Conservation (phyloP, 164 flowering plant genomes). For the Umbellularia californica region DNA sequence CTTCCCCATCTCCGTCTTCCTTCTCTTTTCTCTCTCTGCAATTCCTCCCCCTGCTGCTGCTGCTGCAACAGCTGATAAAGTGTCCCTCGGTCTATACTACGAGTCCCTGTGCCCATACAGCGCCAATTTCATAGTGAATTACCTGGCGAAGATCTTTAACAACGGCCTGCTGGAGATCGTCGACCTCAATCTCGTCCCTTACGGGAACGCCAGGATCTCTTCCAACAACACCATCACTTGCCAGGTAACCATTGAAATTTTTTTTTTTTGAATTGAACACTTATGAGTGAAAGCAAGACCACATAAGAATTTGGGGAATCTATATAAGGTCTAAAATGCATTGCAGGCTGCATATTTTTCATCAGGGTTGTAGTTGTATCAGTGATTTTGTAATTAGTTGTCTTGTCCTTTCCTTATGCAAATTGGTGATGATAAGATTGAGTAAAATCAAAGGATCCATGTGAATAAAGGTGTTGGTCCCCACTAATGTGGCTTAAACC, state of each 20-base stretch:
- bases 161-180: slow-evolving; percentile 50
- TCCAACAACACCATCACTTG: slow-evolving; percentile 39
- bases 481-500: too few relatives aligned
- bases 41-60: neutral
- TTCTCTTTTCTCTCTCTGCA: too few relatives aligned
- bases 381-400: neutral
- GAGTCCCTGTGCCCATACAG: slow-evolving; percentile 67
- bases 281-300: too few relatives aligned
- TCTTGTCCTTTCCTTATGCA: too few relatives aligned
- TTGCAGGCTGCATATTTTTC: too few relatives aligned
- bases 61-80: neutral
- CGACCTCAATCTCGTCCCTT: slow-evolving; percentile 68
- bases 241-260: slow-evolving; percentile 50
- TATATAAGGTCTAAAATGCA: too few relatives aligned
- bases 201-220: slow-evolving; percentile 60
- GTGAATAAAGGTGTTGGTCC: too few relatives aligned
- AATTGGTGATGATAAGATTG: too few relatives aligned
- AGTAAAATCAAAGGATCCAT: too few relatives aligned
- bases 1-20: neutral
- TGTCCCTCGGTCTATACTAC: slow-evolving; percentile 34
- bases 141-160: slow-evolving; percentile 43
- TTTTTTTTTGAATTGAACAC: neutral
- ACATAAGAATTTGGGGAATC: too few relatives aligned
- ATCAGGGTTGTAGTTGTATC: neutral
- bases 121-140: slow-evolving; percentile 59